Evolutionary conservation across 2,329 filamentous ascomycete species (phyloP).

Genomic region (Trichoderma harzianum): DNA sequence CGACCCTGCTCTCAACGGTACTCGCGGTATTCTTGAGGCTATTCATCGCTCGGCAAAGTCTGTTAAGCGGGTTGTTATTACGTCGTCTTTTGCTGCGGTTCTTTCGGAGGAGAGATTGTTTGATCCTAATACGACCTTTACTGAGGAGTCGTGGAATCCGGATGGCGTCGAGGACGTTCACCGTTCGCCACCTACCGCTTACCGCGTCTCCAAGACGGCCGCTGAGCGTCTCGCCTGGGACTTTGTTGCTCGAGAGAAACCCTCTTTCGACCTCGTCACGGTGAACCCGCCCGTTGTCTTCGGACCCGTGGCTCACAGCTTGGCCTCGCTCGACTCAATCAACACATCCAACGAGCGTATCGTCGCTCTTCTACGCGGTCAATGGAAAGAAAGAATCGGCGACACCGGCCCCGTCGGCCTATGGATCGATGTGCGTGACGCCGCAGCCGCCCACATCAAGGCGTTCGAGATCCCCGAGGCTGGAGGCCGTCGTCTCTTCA

Average conservation of each 20-base stretch:
- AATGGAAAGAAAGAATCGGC: constrained; percentile 46
- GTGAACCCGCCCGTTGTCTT: constrained; percentile 55
- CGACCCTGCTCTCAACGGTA: constrained; percentile 56
- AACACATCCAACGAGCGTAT: constrained; percentile 55
- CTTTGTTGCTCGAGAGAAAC: constrained; percentile 43
- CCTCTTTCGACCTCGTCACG: constrained; percentile 50
- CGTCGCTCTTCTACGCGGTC: constrained; percentile 47
- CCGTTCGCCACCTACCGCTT: constrained; percentile 41
- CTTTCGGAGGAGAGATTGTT: constrained; percentile 36
- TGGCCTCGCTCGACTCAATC: constrained; percentile 43
- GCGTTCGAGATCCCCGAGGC: constrained; percentile 48
- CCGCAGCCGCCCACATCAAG: constrained; percentile 50
- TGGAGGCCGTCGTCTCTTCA: constrained; percentile 50
- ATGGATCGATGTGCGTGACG: constrained; percentile 57
- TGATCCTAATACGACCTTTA: constrained; percentile 42
- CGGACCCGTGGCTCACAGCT: constrained; percentile 50
- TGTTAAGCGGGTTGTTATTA: constrained; percentile 69
- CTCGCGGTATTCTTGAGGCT: constrained; percentile 68
- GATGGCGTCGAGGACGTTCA: constrained; percentile 44
- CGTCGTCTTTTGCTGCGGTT: constrained; percentile 55
- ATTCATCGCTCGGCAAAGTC: constrained; percentile 55
- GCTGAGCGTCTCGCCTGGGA: constrained; percentile 55
- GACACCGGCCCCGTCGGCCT: constrained; percentile 39
- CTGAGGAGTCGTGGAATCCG: constrained; percentile 53
- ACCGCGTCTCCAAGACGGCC: constrained; percentile 54